Conservation (phyloP, 495 filamentous ascomycete species). For the Elasticomyces elasticus region DNA sequence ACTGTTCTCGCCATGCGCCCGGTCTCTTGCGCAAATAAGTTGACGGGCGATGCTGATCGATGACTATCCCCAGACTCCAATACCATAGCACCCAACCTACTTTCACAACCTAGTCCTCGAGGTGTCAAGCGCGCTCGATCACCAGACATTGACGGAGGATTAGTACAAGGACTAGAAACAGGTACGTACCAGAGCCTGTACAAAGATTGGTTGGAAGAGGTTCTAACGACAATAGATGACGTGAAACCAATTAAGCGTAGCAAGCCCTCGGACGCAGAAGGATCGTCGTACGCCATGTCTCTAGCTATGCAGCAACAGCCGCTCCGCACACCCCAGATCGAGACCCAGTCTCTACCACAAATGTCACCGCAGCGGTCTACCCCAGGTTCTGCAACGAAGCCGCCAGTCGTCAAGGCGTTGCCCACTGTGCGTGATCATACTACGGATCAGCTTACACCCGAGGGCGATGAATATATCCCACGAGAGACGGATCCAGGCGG, state of each 20-base stretch:
- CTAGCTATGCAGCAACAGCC: slow-evolving; percentile 25
- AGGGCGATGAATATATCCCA: slow-evolving; percentile 92
- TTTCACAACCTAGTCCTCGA: slow-evolving; percentile 48
- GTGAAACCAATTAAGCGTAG: slow-evolving; percentile 81
- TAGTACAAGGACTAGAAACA: slow-evolving; percentile 49
- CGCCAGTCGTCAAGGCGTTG: slow-evolving; percentile 77
- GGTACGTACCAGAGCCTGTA: slow-evolving; percentile 62
- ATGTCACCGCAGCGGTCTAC: slow-evolving; percentile 72
- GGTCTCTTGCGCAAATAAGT: background rate
- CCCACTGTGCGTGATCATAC: slow-evolving; percentile 96
- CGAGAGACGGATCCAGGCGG: slow-evolving; percentile 87
- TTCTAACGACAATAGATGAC: slow-evolving; percentile 25
- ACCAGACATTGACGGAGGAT: slow-evolving; percentile 64
- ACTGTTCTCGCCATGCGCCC: background rate
- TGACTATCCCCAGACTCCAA: slow-evolving; percentile 1
- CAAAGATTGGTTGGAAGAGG: too few species aligned
- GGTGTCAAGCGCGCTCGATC: slow-evolving; percentile 91
- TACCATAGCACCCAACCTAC: slow-evolving; percentile 20
- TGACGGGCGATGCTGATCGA: slow-evolving; percentile 4
- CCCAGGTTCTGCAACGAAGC: slow-evolving; percentile 60
- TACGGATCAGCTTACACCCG: slow-evolving; percentile 84
- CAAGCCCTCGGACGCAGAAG: slow-evolving; percentile 45
- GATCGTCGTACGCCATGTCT: slow-evolving; percentile 35
- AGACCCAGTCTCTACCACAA: slow-evolving; percentile 58
- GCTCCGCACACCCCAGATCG: slow-evolving; percentile 70